Evolutionary conservation across 2,329 filamentous ascomycete genomes (phyloP).

Genomic region (Alternaria tenuissima): DNA sequence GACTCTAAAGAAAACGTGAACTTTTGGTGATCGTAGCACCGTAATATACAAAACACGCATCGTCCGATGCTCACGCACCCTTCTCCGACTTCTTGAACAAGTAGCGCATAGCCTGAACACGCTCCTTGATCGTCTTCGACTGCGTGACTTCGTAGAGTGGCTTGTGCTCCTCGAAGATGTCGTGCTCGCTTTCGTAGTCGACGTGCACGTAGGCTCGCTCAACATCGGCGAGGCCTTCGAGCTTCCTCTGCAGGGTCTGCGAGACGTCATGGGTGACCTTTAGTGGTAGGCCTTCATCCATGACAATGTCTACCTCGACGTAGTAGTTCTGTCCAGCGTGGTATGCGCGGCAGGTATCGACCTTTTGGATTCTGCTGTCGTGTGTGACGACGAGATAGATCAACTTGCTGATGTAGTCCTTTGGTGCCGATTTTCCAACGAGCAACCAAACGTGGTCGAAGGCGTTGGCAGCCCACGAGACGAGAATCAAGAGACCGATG

Average conservation of each 20-base stretch:
- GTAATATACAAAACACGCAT: not conserved
- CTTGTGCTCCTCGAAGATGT: slow-evolving; percentile 52
- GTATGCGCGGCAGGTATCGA: slow-evolving; percentile 68
- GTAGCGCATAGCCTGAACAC: slow-evolving; percentile 37
- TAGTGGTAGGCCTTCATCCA: slow-evolving; percentile 64
- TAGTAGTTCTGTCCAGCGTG: slow-evolving; percentile 69
- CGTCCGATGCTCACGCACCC: not conserved
- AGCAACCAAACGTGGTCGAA: slow-evolving; percentile 69
- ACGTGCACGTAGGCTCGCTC: slow-evolving; percentile 60
- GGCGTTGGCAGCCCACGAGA: slow-evolving; percentile 68
- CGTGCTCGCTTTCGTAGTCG: slow-evolving; percentile 56
- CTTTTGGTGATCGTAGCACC: not conserved
- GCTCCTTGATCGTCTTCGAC: slow-evolving; percentile 44
- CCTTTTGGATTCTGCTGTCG: slow-evolving; percentile 62
- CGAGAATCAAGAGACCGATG: slow-evolving; percentile 68
- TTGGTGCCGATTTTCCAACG: slow-evolving; percentile 68
- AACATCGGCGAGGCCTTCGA: slow-evolving; percentile 59
- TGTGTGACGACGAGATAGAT: slow-evolving; percentile 66
- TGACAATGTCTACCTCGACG: slow-evolving; percentile 69
- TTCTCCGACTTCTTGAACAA: slow-evolving; percentile 27
- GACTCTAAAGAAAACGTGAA: not conserved
- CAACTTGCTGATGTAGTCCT: slow-evolving; percentile 64
- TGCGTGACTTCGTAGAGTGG: slow-evolving; percentile 48
- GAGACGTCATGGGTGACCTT: slow-evolving; percentile 68
- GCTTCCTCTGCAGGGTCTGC: slow-evolving; percentile 67